Base-by-base conservation (phyloP, 345 rosid species). In the Eucalyptus polybractea region DNA sequence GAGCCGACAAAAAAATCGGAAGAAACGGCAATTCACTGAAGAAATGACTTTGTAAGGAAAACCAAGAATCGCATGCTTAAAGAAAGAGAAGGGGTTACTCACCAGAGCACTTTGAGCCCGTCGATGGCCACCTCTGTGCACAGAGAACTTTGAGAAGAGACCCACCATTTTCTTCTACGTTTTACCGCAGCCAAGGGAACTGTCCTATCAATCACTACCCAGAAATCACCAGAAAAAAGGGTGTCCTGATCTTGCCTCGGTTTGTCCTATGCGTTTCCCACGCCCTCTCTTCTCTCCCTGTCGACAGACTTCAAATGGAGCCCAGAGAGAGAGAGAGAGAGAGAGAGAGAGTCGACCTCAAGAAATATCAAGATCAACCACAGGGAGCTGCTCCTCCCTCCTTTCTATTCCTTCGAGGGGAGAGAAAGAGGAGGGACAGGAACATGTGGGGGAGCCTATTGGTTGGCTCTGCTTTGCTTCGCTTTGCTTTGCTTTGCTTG, bases 51-150 rank as follows among this genome's bases (percentile, higher is more conserved):
- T 2, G 50, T 53, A 37, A 53, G 53, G 50, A 72, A 50, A 88
- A 81, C 65, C 67, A 19, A 88, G 16, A 51, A 47, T 42, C 50
- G 47, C 37, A 40, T 51, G 15, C 47, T 76, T 40, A 21, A 8
- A 76, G 83, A 76, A 40, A 72, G 67, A 88, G 50, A 53, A 53
- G 65, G 51, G 62, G n/a, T 56, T 29, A 58, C 95, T 94, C 92
- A 96, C 99, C 91, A 97, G 90, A 86, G 98, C 95, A 91, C 98
- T 96, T 50, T 95, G 99, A n/a, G 97, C 92, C 90, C 99, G 94
- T 87, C 99, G 93, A 91, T 97, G 99, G 50, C 95, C 94, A 87
- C 90, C 92, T 92, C 94, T 93, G 49, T 95, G 94, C 72, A 92
- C 96, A 92, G 97, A 93, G 92, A 97, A 96, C 90, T 96, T 97